A percentile compares a stretch with the other conserved stretches of the same genome.
Conservation (phyloP, 108 stramenopile genomes). For the Cylindrotheca fusiformis region DNA sequence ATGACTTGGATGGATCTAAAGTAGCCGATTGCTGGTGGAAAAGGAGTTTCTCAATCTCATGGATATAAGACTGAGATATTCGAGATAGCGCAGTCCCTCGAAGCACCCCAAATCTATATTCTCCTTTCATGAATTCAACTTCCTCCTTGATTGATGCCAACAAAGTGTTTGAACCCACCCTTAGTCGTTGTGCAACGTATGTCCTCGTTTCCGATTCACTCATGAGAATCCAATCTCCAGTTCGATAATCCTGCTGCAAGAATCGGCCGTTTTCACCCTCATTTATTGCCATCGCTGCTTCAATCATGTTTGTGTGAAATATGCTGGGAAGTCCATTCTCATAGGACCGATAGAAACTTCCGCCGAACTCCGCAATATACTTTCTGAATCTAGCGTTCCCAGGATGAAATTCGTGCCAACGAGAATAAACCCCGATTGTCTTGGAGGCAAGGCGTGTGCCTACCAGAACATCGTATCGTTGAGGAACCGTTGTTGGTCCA, state of each 20-base stretch:
- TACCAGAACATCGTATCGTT: constrained; percentile 42
- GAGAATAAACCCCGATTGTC: constrained; percentile 40
- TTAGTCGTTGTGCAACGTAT: constrained; percentile 16
- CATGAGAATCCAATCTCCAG: constrained; percentile 48
- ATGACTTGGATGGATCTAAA: too few species aligned
- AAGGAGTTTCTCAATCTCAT: constrained; percentile 3
- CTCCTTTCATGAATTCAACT: constrained; percentile 25
- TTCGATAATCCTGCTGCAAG: constrained; percentile 49
- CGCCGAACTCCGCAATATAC: constrained; percentile 19
- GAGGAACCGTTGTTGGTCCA: constrained; percentile 40
- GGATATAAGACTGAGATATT: constrained; percentile 18
- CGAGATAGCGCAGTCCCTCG: constrained; percentile 20
- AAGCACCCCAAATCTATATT: constrained; percentile 35
- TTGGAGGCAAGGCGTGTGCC: constrained; percentile 41
- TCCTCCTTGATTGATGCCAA: constrained; percentile 13
- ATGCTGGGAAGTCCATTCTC: constrained; percentile 2
- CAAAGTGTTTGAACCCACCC: constrained; percentile 5
- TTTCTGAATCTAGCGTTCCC: constrained; percentile 41
- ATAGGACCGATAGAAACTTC: constrained; percentile 20
- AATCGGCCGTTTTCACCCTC: constrained; percentile 28
- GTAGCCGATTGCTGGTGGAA: too few species aligned
- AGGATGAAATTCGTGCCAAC: constrained; percentile 56
- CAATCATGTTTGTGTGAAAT: constrained; percentile 1
- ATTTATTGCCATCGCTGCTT: constrained; percentile 4
- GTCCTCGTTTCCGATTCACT: constrained; percentile 11